Percentiles rank a stretch among this genome's conserved stretches.
phyloP scores from a whole-genome alignment of 1,139 yeast genomes.

The Yamadazyma sp. region DNA sequence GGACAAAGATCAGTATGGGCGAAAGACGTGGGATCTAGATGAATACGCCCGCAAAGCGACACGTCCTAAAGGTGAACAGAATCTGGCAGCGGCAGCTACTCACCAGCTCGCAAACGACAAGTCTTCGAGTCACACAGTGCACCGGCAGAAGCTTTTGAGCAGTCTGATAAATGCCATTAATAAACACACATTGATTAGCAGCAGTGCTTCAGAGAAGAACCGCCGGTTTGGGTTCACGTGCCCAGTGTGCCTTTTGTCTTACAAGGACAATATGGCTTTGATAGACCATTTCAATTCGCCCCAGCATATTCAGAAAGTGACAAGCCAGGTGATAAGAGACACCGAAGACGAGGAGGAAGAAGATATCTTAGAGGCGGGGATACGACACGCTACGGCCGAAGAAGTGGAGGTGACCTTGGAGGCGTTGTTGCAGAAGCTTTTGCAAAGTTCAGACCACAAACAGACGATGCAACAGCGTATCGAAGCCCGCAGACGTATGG shows the following conservation, averaged over 20 bases:
- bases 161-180: constrained; percentile 37
- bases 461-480: constrained; percentile 42
- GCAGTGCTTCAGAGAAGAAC: constrained; percentile 28
- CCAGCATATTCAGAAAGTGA: constrained; percentile 45
- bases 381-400: constrained; percentile 31
- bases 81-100: neutral
- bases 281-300: constrained; percentile 82
- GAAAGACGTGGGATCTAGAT: constrained; percentile 70
- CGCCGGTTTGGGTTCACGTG: constrained; percentile 85
- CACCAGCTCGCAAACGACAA: constrained; percentile 12
- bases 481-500: constrained; percentile 39
- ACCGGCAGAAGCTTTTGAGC: constrained; percentile 30
- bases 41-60: constrained; percentile 55
- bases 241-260: constrained; percentile 74
- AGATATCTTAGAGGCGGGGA: constrained; percentile 31
- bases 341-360: constrained; percentile 26
- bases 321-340: constrained; percentile 19
- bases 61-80: neutral
- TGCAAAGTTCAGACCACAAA: constrained; percentile 20
- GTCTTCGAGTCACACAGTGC: constrained; percentile 27
- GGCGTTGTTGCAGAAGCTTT: constrained; percentile 22
- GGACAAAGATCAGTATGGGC: constrained; percentile 50
- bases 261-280: constrained; percentile 76
- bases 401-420: constrained; percentile 37
- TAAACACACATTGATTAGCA: constrained; percentile 32